Evolutionary conservation across 2,329 filamentous ascomycete species (phyloP), one percentile per base, ranked within the genome.

Genomic region (Pochonia chlamydosporia): DNA sequence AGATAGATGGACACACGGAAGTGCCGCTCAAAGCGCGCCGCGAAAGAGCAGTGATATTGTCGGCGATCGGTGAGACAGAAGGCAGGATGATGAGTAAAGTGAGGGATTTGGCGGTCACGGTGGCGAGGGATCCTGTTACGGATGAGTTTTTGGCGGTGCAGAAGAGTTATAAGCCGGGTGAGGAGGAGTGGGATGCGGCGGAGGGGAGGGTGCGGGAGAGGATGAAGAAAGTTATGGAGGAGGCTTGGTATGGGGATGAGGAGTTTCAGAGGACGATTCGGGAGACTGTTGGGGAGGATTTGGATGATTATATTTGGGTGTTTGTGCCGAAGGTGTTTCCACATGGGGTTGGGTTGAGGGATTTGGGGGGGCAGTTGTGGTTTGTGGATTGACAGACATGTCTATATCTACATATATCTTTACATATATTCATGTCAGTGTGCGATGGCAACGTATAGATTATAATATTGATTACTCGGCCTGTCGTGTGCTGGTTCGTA

Each of bases 251-350:
- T 7, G 45, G 39, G 20, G 31, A 47, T 3, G 47, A 52, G 2
- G 41, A 48, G 16, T 11, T 55, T n/a, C 26, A 24, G 25, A 25
- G 46, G 37, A 46, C 52, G 2, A 42, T 52, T 7, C 39, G 35
- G 25, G 46, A 55, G n/a, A 47, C 37, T 6, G 36, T 53, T 5
- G 54, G 53, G n/a, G 14, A 39, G 11, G 46, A 43, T n/a, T 1
- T 55, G 44, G 50, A 52, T 6, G 49, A 54, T 5, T 52, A 40
- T 10, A 40, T 49, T n/a, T 56, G 53, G 54, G 49, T 49, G 30
- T 39, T 51, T 23, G 47, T 53, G n/a, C 52, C 49, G 2, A 54
- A 54, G 35, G 3, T 35, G n/a, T 49, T 53, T n/a, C 53, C 52
- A 21, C 52, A 56, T 20, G 31, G 44, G 13, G 6, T 48, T 16